These are phyloP conservation scores for Taphrina communis DNA, from an alignment of 1,139 yeast species.

Conservation along the genomic window DNA sequence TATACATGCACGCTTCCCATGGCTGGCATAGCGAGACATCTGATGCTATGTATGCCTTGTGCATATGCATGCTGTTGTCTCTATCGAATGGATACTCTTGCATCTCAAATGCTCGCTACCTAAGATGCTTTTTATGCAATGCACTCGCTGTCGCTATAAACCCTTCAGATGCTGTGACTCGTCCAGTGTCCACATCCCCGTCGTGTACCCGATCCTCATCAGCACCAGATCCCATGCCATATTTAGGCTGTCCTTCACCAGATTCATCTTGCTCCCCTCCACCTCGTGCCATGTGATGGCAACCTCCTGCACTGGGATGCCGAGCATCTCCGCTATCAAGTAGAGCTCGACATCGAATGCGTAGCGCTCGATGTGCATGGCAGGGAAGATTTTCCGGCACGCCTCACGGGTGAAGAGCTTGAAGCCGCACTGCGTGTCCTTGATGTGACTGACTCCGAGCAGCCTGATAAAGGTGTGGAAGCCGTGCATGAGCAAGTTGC, in stretches of 20 bases:
- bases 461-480: slow-evolving; percentile 82
- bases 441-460: slow-evolving; percentile 84
- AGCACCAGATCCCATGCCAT: slow-evolving; percentile 97
- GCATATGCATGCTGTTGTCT: no score
- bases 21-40: no score
- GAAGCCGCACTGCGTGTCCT: slow-evolving; percentile 97
- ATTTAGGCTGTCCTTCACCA: slow-evolving; percentile 84
- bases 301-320: slow-evolving; percentile 71
- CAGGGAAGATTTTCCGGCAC: slow-evolving; percentile 72
- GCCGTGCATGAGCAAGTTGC: slow-evolving; percentile 92
- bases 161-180: slow-evolving; percentile 16
- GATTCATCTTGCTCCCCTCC: slow-evolving; percentile 89
- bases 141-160: slow-evolving; percentile 5
- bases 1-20: no score
- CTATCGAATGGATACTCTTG: no score
- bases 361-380: slow-evolving; percentile 97
- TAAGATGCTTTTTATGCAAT: no score
- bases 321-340: slow-evolving; percentile 75
- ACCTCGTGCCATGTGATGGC: slow-evolving; percentile 97
- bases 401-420: slow-evolving; percentile 82
- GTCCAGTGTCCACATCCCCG: slow-evolving; percentile 64
- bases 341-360: slow-evolving; percentile 94
- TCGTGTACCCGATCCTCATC: slow-evolving; percentile 81
- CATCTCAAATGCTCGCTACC: no score
- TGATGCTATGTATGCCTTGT: no score